These are phyloP conservation scores for Zarea fungicola DNA, from an alignment of 2,329 filamentous ascomycete species.

Conservation along the genomic window DNA sequence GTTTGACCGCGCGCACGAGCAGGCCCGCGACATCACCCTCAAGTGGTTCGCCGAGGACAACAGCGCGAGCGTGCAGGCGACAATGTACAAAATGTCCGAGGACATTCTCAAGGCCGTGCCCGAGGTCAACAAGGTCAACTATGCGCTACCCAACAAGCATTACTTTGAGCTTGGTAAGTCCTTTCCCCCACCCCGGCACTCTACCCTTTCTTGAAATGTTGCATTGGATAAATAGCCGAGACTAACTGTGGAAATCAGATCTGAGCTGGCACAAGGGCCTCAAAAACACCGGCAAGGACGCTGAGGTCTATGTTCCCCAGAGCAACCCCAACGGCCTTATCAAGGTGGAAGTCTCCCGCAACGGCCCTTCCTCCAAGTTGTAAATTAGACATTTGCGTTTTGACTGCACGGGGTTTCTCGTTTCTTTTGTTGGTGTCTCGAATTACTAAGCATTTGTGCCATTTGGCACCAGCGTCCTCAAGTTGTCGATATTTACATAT, in stretches of 20 bases:
- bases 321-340: slow-evolving; percentile 92
- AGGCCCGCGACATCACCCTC: slow-evolving; percentile 79
- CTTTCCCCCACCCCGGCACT: too few relatives aligned
- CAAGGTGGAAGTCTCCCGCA: slow-evolving; percentile 76
- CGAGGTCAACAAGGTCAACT: slow-evolving; percentile 67
- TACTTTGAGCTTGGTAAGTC: slow-evolving; percentile 89
- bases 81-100: slow-evolving; percentile 98
- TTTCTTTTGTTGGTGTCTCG: too few relatives aligned
- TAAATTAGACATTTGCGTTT: slow-evolving; percentile 5
- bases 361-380: slow-evolving; percentile 7
- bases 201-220: background rate
- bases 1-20: slow-evolving; percentile 76
- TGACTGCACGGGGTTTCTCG: background rate
- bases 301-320: slow-evolving; percentile 92
- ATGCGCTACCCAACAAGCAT: slow-evolving; percentile 93
- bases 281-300: slow-evolving; percentile 93
- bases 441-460: too few relatives aligned
- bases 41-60: slow-evolving; percentile 85
- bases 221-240: background rate
- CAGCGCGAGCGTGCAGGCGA: slow-evolving; percentile 89
- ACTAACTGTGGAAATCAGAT: slow-evolving; percentile 47
- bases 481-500: too few relatives aligned
- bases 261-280: slow-evolving; percentile 93
- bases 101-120: slow-evolving; percentile 74
- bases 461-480: too few relatives aligned